A percentile compares a stretch with the other conserved stretches of the same genome.
Conservation (phyloP, 1,284 basidiomycete genomes). For the Pterula multifida region DNA sequence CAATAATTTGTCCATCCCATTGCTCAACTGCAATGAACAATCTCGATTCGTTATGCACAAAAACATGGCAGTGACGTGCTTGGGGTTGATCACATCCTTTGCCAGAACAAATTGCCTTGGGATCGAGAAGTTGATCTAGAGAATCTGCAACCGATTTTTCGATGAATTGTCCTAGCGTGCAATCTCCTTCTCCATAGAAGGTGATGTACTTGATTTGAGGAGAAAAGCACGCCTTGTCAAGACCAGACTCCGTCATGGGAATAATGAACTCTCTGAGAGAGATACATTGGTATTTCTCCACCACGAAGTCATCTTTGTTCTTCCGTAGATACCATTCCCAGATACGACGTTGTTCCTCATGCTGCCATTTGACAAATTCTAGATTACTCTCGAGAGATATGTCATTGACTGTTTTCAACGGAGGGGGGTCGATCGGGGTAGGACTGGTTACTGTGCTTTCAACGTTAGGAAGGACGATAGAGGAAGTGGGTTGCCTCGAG, state of each 20-base stretch:
- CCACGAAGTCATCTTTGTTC: constrained; percentile 74
- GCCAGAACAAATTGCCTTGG: constrained; percentile 66
- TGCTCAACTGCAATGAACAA: constrained; percentile 81
- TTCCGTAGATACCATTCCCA: constrained; percentile 90
- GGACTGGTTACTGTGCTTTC: constrained; percentile 9
- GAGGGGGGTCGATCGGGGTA: constrained; percentile 25
- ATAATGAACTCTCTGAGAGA: constrained; percentile 65
- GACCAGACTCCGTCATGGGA: constrained; percentile 54
- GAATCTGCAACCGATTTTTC: constrained; percentile 70
- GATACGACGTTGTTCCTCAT: constrained; percentile 74
- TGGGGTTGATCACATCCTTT: constrained; percentile 78
- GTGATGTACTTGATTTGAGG: constrained; percentile 64
- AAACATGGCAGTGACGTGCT: constrained; percentile 79
- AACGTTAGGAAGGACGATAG: constrained; percentile 3
- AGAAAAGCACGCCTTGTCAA: constrained; percentile 58
- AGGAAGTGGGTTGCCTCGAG: constrained; percentile 19
- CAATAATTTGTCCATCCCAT: constrained; percentile 69
- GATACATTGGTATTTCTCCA: constrained; percentile 90
- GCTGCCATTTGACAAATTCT: constrained; percentile 61
- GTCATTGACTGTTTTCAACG: constrained; percentile 38
- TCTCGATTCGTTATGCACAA: constrained; percentile 80
- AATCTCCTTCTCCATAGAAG: constrained; percentile 91
- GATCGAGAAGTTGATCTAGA: constrained; percentile 54
- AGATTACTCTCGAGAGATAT: constrained; percentile 66
- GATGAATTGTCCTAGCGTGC: constrained; percentile 87